A percentile compares a stretch with the other conserved stretches of the same genome.
These are phyloP conservation scores for Escovopsis sp. DNA, from an alignment of 2,329 filamentous ascomycete species.

Conservation along the genomic window DNA sequence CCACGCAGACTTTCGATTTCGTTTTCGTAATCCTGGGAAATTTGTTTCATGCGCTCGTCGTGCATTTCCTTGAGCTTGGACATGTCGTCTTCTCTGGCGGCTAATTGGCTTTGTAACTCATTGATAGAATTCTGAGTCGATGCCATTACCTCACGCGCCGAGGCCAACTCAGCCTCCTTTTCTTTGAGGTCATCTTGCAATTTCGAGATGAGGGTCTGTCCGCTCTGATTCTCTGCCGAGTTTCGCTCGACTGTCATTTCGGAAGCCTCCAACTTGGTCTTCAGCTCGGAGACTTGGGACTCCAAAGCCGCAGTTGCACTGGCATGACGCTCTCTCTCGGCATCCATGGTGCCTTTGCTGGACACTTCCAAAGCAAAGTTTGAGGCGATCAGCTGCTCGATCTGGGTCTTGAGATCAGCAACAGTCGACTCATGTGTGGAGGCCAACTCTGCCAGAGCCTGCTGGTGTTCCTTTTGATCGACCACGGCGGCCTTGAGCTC, in stretches of 20 bases:
- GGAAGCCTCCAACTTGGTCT: conserved; percentile 30
- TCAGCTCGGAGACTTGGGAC: conserved; percentile 35
- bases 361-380: conserved; percentile 30
- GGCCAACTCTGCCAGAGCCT: conserved; percentile 35
- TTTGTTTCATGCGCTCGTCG: conserved; percentile 40
- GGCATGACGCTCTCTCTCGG: conserved; percentile 28
- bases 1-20: conserved; percentile 50
- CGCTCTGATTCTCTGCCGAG: conserved; percentile 29
- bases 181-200: conserved; percentile 26
- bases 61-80: conserved; percentile 40
- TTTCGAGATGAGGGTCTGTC: conserved; percentile 23
- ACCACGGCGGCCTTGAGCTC: conserved; percentile 33
- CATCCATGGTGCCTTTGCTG: conserved; percentile 29
- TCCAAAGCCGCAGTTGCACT: conserved; percentile 36
- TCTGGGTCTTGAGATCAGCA: conserved; percentile 37
- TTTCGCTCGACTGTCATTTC: conserved; percentile 29
- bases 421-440: conserved; percentile 32
- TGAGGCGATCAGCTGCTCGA: conserved; percentile 36
- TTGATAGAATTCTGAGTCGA: conserved; percentile 36
- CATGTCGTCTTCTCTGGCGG: conserved; percentile 33
- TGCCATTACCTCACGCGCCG: conserved; percentile 24
- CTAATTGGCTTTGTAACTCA: conserved; percentile 29
- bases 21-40: conserved; percentile 48
- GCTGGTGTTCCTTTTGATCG: conserved; percentile 36
- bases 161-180: conserved; percentile 31